Evolutionary conservation across 805 yeast species (phyloP).

Genomic region (Wickerhamomyces queroliae): DNA sequence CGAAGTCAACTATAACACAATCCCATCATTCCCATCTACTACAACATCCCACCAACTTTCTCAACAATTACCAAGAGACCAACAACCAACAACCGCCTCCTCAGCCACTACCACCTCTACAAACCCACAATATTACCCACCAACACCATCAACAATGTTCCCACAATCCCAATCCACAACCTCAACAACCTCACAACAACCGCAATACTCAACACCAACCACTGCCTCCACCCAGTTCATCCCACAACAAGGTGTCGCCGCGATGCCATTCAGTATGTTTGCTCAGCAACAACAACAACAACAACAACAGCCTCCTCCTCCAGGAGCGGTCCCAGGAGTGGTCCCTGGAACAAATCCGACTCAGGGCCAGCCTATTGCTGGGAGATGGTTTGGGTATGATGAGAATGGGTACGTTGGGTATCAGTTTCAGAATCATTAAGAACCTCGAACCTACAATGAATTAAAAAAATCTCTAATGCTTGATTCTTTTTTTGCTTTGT

Average conservation of each 20-base stretch:
- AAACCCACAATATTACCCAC: not conserved
- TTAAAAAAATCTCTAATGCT: too few relatives aligned
- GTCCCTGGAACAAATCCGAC: conserved; percentile 1
- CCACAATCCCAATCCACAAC: conserved; percentile 1
- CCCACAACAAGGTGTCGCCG: too few relatives aligned
- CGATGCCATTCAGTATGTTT: too few relatives aligned
- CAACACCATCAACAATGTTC: conserved; percentile 3
- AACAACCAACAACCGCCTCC: not conserved
- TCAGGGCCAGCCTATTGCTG: conserved; percentile 1
- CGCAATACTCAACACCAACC: too few relatives aligned
- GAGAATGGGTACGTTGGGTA: conserved; percentile 1
- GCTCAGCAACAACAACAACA: conserved; percentile 12
- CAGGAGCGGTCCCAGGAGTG: too few relatives aligned
- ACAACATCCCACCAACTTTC: not conserved
- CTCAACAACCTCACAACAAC: conserved; percentile 4
- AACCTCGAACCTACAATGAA: not conserved
- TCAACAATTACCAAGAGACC: not conserved
- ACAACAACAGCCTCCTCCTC: conserved; percentile 16
- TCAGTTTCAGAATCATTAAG: conserved; percentile 2
- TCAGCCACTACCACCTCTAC: conserved; percentile 2
- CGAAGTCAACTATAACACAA: not conserved
- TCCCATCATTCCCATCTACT: not conserved
- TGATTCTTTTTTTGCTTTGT: too few relatives aligned
- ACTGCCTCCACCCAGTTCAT: too few relatives aligned
- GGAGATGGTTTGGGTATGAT: not conserved